Evolutionary conservation across 164 flowering plant genomes (phyloP).

Genomic region (Cinnamomum micranthum): DNA sequence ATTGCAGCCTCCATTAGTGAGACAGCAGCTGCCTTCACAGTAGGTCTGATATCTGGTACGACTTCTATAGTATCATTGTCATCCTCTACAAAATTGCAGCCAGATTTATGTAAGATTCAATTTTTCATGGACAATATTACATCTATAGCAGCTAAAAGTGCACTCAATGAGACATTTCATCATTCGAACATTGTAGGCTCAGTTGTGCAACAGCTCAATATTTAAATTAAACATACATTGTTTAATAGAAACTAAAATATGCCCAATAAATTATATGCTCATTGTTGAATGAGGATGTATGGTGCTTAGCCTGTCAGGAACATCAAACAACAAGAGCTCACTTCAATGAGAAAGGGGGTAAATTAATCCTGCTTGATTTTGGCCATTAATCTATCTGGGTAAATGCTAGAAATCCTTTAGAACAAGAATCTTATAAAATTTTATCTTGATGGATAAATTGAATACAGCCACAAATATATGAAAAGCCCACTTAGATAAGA

Average conservation of each 20-base stretch:
- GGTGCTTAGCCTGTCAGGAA: background rate
- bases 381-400: background rate
- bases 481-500: too few relatives aligned
- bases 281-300: background rate
- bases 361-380: too few relatives aligned
- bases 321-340: background rate
- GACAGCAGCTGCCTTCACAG: conserved; percentile 50
- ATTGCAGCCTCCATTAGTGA: conserved; percentile 88
- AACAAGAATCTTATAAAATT: too few relatives aligned
- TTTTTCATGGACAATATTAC: background rate
- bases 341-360: background rate
- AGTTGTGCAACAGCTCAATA: background rate
- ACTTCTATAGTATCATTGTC: conserved; percentile 44
- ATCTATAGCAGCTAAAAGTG: background rate
- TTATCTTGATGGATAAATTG: background rate
- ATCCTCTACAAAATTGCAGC: conserved; percentile 34
- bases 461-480: background rate
- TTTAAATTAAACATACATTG: background rate
- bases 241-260: background rate
- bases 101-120: conserved; percentile 4
- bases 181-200: background rate
- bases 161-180: background rate
- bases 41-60: conserved; percentile 51
- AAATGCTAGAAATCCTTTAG: background rate
- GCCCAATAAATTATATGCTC: too few relatives aligned